Conservation (phyloP, 768 basidiomycete species). For the Russula olivacea region DNA sequence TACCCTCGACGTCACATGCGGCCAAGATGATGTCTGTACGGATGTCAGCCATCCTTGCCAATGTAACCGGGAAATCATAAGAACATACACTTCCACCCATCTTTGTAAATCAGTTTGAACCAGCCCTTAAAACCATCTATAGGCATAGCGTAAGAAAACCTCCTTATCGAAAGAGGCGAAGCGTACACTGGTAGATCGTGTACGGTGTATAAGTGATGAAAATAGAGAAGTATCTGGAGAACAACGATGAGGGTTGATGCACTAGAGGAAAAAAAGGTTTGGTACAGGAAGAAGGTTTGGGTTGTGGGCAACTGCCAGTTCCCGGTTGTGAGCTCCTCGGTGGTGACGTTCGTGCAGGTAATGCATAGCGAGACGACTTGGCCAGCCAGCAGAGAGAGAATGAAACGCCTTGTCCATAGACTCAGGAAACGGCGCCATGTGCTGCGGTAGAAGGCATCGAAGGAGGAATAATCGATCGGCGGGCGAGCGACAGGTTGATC, state of each 20-base stretch:
- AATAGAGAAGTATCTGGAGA: slow-evolving; percentile 65
- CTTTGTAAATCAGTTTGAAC: slow-evolving; percentile 61
- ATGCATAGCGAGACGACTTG: slow-evolving; percentile 85
- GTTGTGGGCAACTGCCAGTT: slow-evolving; percentile 75
- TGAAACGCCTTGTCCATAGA: slow-evolving; percentile 72
- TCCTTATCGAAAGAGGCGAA: neutral
- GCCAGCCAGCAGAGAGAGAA: slow-evolving; percentile 64
- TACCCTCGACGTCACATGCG: slow-evolving; percentile 80
- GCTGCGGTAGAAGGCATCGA: slow-evolving; percentile 46
- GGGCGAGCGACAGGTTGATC: slow-evolving; percentile 37
- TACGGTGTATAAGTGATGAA: slow-evolving; percentile 78
- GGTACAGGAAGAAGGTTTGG: slow-evolving; percentile 79
- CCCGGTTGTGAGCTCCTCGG: slow-evolving; percentile 63
- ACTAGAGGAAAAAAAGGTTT: slow-evolving; percentile 19
- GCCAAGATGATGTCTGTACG: slow-evolving; percentile 67
- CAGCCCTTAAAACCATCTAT: slow-evolving; percentile 82
- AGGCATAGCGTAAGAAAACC: neutral
- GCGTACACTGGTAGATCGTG: slow-evolving; percentile 80
- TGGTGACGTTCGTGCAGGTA: slow-evolving; percentile 83
- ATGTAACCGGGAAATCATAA: neutral
- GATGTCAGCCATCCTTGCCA: slow-evolving; percentile 2
- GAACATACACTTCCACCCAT: slow-evolving; percentile 82
- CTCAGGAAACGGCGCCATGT: slow-evolving; percentile 59
- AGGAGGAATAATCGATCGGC: slow-evolving; percentile 61
- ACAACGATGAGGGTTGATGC: neutral